These are phyloP conservation scores for Ogataea zsoltii DNA, from an alignment of 805 yeast genomes.

Conservation along the genomic window DNA sequence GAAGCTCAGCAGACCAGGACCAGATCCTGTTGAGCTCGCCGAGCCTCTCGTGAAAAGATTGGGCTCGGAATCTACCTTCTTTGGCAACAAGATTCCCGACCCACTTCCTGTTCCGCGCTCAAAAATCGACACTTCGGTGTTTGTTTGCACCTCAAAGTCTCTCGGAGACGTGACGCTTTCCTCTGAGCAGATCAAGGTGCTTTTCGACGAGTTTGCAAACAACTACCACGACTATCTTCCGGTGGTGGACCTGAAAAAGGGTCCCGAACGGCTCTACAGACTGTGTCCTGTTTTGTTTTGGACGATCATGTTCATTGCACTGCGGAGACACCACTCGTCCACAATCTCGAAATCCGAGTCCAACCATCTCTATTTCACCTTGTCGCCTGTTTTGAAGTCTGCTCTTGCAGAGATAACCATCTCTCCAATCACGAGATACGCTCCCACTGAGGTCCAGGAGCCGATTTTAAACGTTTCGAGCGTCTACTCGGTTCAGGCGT, in stretches of 20 bases:
- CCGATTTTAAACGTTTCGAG: slow-evolving; percentile 86
- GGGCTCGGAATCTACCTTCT: slow-evolving; percentile 15
- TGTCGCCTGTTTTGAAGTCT: slow-evolving; percentile 72
- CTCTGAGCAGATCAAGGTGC: slow-evolving; percentile 57
- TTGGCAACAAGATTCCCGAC: slow-evolving; percentile 15
- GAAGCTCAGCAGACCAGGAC: no score
- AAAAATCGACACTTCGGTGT: slow-evolving; percentile 28
- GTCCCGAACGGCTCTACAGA: slow-evolving; percentile 78
- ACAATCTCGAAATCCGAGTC: slow-evolving; percentile 26
- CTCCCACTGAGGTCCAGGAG: slow-evolving; percentile 75
- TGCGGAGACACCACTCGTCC: slow-evolving; percentile 57
- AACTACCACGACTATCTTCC: slow-evolving; percentile 86
- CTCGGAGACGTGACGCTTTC: slow-evolving; percentile 67
- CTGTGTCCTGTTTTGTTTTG: slow-evolving; percentile 89
- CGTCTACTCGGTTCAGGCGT: slow-evolving; percentile 93
- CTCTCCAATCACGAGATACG: slow-evolving; percentile 83
- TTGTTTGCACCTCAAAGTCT: slow-evolving; percentile 64
- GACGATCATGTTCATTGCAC: slow-evolving; percentile 86
- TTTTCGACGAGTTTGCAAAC: slow-evolving; percentile 70
- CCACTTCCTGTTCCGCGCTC: slow-evolving; percentile 24
- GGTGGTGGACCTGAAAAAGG: slow-evolving; percentile 76
- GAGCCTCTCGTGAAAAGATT: slow-evolving; percentile 26
- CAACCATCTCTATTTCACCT: slow-evolving; percentile 50
- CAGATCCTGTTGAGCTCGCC: no score
- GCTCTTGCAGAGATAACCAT: slow-evolving; percentile 85